Evolutionary conservation across 2,329 filamentous ascomycete genomes (phyloP).

Genomic region (Hymenoscyphus linearis): DNA sequence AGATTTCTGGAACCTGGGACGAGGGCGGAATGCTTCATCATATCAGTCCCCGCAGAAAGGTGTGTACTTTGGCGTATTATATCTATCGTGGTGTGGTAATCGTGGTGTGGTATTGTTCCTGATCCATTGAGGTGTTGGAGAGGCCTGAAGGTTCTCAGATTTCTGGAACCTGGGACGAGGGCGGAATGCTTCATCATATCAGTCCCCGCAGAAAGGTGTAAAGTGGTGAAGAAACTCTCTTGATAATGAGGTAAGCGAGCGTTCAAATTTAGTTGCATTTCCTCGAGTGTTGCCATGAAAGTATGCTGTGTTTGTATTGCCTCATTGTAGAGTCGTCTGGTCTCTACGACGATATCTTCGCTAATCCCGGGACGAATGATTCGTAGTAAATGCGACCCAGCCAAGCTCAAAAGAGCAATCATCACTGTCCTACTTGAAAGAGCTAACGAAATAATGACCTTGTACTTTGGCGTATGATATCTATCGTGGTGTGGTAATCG

Average conservation of each 20-base stretch:
- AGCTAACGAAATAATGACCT: constrained; percentile 19
- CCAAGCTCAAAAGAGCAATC: constrained; percentile 17
- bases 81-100: no score
- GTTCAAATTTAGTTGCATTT: not conserved
- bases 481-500: no score
- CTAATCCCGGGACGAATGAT: not conserved
- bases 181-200: constrained; percentile 3
- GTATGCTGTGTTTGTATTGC: constrained; percentile 9
- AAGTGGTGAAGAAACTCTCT: constrained; percentile 6
- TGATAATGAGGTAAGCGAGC: not conserved
- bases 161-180: constrained; percentile 2
- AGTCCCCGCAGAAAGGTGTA: constrained; percentile 12
- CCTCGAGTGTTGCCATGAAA: constrained; percentile 7
- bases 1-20: constrained; percentile 3
- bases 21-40: constrained; percentile 2
- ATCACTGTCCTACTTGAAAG: constrained; percentile 17
- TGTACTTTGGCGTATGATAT: no score
- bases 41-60: constrained; percentile 2
- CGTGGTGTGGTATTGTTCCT: no score
- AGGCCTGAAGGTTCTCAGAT: not conserved
- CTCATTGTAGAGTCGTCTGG: constrained; percentile 12
- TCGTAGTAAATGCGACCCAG: constrained; percentile 19
- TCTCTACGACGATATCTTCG: constrained; percentile 10
- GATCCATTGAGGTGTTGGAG: no score
- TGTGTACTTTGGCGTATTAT: no score